These are phyloP conservation scores for Suillus alpinus DNA, from an alignment of 768 basidiomycete species.

Conservation along the genomic window DNA sequence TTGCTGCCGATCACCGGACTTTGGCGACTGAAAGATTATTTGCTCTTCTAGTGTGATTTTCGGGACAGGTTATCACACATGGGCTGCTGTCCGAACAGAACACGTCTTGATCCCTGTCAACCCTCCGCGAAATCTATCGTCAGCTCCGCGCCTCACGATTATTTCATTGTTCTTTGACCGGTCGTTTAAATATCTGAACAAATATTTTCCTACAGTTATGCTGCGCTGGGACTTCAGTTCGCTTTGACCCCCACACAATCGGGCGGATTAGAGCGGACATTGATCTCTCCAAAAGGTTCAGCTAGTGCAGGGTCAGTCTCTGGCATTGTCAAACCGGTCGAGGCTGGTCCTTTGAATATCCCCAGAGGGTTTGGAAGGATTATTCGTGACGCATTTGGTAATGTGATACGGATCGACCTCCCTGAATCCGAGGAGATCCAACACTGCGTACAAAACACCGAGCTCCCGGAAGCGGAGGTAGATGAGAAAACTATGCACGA, in stretches of 20 bases:
- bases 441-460: not conserved
- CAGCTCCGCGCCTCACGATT: not conserved
- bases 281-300: not conserved
- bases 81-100: not conserved
- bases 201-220: constrained; percentile 51
- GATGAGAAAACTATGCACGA: constrained; percentile 30
- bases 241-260: constrained; percentile 64
- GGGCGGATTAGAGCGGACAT: constrained; percentile 60
- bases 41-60: not conserved
- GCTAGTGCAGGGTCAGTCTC: not conserved
- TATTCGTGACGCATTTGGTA: constrained; percentile 74
- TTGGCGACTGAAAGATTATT: not conserved
- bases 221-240: constrained; percentile 69
- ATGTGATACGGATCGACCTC: constrained; percentile 68
- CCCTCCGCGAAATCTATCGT: not conserved
- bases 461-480: constrained; percentile 28
- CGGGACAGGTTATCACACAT: too few relatives aligned
- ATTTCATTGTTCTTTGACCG: constrained; percentile 1
- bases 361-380: constrained; percentile 79
- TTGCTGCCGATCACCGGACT: not conserved
- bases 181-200: not conserved
- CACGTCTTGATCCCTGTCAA: not conserved
- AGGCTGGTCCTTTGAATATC: constrained; percentile 26
- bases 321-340: not conserved
- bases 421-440: constrained; percentile 43